Evolutionary conservation across 495 filamentous ascomycete species (phyloP), one percentile per base, ranked within the genome.

Genomic region (Aspergillus conjunctus): DNA sequence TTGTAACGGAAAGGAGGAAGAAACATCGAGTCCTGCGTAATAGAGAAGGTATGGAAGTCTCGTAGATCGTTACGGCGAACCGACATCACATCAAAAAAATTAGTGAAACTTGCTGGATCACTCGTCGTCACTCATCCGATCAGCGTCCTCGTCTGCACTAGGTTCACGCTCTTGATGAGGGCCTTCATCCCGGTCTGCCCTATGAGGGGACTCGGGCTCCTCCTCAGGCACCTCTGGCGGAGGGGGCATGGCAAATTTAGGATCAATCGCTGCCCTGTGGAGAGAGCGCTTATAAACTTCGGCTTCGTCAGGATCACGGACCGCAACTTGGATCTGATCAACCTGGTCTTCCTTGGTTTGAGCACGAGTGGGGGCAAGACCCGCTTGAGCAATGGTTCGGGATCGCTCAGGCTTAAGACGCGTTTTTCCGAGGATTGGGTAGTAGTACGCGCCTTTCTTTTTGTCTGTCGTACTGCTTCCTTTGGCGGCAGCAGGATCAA

Each of bases 391-490:
- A 18, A 82, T 76, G 37, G 79, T 85, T 51, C 76, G 76, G 33
- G 76, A 75, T 58, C 87, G 73, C 64, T 82, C 80, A 6, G 85
- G 82, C 73, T 86, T 82, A 30, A 89, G 74, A 20, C 79, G 78
- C 30, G 80, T 82, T 67, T 83, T 87, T 74, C 91, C 89, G 55
- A 90, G 74, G 62, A 98, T 85, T 0, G 93, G 92, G 66, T 97
- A 98, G 71, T 92, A 97, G 74, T 91, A 97, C 9, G 91, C 93
- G 18, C 83, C 94, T 64, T 83, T 87, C 67, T 85, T 85, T 59
- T 85, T 78, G 34, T 55, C 49, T 4, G 55, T 21, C 37, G 30
- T 15, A 18, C 46, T 14, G 21, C 59, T 41, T 37, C n/a, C 53
- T 43, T 37, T 64, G 59, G 17, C 71, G 68, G 71, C 61, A 57